Conservation (phyloP, 192 early-diverging fungal genomes). For the Geranomyces michiganensis region DNA sequence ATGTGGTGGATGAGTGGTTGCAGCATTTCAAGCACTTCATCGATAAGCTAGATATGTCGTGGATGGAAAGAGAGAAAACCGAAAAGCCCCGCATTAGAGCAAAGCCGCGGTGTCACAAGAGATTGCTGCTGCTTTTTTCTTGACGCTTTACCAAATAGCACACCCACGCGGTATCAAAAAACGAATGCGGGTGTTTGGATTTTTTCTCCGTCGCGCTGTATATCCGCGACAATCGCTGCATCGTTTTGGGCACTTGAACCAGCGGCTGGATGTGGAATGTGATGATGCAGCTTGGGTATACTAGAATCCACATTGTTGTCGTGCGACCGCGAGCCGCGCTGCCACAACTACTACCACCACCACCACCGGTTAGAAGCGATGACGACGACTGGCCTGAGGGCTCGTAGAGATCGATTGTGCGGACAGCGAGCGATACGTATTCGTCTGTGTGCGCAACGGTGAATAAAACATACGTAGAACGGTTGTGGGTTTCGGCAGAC, state of each 20-base stretch:
- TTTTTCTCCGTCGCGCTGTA: slow-evolving; percentile 1
- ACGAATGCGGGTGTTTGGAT: neutral
- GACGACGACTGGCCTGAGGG: too few relatives aligned
- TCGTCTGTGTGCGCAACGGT: neutral
- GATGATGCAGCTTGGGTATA: slow-evolving; percentile 14
- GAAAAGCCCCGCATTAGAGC: too few relatives aligned
- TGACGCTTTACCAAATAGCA: slow-evolving; percentile 20
- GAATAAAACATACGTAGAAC: neutral
- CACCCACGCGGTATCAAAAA: slow-evolving; percentile 19
- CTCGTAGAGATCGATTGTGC: slow-evolving; percentile 18
- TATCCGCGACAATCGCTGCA: slow-evolving; percentile 9
- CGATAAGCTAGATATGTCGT: slow-evolving; percentile 10
- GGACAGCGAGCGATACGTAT: slow-evolving; percentile 8
- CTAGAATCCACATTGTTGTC: slow-evolving; percentile 13
- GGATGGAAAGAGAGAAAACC: neutral
- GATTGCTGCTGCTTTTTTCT: neutral
- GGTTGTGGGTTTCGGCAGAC: neutral
- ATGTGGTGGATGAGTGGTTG: slow-evolving; percentile 10
- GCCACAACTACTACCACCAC: too few relatives aligned
- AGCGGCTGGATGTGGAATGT: slow-evolving; percentile 20
- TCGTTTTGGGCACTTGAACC: neutral
- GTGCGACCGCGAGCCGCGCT: neutral
- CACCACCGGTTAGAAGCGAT: neutral
- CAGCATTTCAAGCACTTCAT: slow-evolving; percentile 12
- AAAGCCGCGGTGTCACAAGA: neutral